Evolutionary conservation across 352 stramenopile species (phyloP).

Genomic region (Phytophthora hibernalis): DNA sequence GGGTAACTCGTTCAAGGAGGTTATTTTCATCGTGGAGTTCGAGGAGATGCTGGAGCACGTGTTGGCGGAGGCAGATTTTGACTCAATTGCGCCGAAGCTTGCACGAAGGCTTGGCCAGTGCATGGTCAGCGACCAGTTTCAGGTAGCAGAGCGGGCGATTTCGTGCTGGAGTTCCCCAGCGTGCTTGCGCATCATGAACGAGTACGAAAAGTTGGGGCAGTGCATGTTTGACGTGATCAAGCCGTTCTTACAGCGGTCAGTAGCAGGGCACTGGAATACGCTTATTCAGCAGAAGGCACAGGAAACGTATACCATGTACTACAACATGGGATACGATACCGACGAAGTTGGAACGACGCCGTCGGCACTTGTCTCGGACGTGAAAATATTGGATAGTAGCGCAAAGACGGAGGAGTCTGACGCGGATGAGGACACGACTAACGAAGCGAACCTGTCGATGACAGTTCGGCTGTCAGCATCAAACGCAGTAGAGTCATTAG

Average conservation of each 20-base stretch:
- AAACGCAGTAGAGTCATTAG: conserved; percentile 49
- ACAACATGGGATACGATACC: conserved; percentile 91
- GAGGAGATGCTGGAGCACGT: conserved; percentile 91
- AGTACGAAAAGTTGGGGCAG: conserved; percentile 89
- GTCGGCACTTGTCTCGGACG: conserved; percentile 36
- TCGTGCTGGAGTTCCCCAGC: conserved; percentile 83
- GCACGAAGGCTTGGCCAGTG: conserved; percentile 71
- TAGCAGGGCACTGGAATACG: conserved; percentile 78
- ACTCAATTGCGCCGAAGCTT: conserved; percentile 63
- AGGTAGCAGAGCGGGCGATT: conserved; percentile 85
- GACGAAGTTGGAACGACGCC: conserved; percentile 55
- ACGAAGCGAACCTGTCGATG: conserved; percentile 39
- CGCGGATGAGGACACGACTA: conserved; percentile 49
- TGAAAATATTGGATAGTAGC: conserved; percentile 56
- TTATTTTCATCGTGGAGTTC: conserved; percentile 91
- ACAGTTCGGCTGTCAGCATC: conserved; percentile 44
- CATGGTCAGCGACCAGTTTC: conserved; percentile 87
- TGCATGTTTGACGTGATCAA: conserved; percentile 88
- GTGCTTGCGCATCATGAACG: conserved; percentile 90
- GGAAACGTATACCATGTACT: conserved; percentile 89
- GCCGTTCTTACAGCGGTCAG: conserved; percentile 62
- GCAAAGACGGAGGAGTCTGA: conserved; percentile 68
- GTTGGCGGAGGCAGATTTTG: conserved; percentile 79
- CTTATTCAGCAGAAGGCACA: conserved; percentile 88
- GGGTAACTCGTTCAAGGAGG: conserved; percentile 89